Percentiles rank a stretch among this genome's conserved stretches.
Evolutionary conservation across 805 yeast genomes (phyloP).

Genomic region (Wickerhamiella hasegawae): DNA sequence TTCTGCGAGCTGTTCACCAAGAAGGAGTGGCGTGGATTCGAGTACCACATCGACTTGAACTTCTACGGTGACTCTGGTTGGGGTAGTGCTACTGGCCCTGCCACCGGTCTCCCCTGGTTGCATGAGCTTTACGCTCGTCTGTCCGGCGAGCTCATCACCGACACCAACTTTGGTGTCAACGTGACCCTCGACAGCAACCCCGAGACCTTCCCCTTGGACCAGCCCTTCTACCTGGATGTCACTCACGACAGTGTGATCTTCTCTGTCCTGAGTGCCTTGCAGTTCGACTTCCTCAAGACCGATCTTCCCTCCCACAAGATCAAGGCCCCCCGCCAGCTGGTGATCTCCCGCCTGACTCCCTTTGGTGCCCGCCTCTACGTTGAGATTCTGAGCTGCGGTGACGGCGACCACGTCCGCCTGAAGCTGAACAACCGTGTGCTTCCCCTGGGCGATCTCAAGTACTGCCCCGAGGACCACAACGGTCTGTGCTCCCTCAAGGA

Average conservation of each 20-base stretch:
- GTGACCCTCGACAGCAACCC: conserved; percentile 22
- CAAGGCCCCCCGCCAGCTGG: conserved; percentile 25
- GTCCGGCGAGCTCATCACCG: conserved; percentile 32
- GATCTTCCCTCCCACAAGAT: conserved; percentile 32
- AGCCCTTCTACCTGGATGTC: conserved; percentile 48
- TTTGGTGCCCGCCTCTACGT: conserved; percentile 27
- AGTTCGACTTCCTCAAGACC: conserved; percentile 28
- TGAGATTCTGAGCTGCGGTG: conserved; percentile 24
- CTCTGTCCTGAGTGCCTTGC: conserved; percentile 47
- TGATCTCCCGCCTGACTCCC: conserved; percentile 26
- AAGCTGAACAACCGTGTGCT: conserved; percentile 25
- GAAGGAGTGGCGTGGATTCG: conserved; percentile 47
- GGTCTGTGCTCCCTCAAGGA: conserved; percentile 22
- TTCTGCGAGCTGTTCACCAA: conserved; percentile 55
- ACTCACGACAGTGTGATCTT: conserved; percentile 60
- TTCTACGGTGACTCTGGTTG: conserved; percentile 49
- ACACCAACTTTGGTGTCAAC: conserved; percentile 32
- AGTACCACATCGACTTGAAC: conserved; percentile 42
- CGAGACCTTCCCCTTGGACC: conserved; percentile 26
- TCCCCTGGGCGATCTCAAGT: conserved; percentile 21
- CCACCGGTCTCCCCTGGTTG: conserved; percentile 46
- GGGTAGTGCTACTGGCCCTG: conserved; percentile 41
- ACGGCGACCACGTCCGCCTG: conserved; percentile 17
- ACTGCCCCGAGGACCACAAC: conserved; percentile 18
- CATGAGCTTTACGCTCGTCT: conserved; percentile 27